Conservation (phyloP, 345 rosid genomes). For the Eucalyptus decipiens region DNA sequence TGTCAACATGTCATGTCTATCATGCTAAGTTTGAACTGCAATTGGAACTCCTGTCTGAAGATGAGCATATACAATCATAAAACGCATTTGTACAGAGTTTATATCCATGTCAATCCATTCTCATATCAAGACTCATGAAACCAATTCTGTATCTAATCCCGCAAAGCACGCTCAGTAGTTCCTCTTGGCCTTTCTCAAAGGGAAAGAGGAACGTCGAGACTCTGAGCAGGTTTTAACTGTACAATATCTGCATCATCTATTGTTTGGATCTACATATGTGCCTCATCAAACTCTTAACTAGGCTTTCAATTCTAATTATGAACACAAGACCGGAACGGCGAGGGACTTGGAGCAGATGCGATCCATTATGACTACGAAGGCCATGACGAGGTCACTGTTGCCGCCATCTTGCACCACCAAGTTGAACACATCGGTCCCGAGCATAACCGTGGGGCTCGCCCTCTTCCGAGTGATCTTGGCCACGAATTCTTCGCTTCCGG, state of each 20-base stretch:
- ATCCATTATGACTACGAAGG: slow-evolving; percentile 28
- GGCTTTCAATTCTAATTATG: neutral
- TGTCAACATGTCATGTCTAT: neutral
- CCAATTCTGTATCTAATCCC: neutral
- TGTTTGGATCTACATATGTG: neutral
- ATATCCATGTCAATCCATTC: neutral
- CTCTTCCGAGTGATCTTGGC: slow-evolving; percentile 21
- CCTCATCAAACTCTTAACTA: neutral
- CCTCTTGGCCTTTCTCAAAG: neutral
- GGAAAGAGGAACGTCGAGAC: neutral
- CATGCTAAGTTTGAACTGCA: neutral
- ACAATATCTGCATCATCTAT: neutral
- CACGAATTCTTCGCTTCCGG: neutral
- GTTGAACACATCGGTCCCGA: slow-evolving; percentile 33
- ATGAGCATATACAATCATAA: neutral
- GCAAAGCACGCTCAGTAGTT: neutral
- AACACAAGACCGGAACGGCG: slow-evolving; percentile 11
- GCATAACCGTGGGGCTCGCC: slow-evolving; percentile 17
- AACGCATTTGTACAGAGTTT: neutral
- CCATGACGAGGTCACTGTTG: slow-evolving; percentile 28
- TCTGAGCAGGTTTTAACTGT: neutral
- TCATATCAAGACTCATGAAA: neutral
- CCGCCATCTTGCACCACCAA: slow-evolving; percentile 25
- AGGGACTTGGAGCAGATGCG: slow-evolving; percentile 19
- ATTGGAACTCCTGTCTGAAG: accelerated